Percentiles rank a stretch among this genome's conserved stretches.
These are phyloP conservation scores for Dimargaris cristalligena DNA, from an alignment of 192 early-diverging fungal genomes.

Conservation along the genomic window DNA sequence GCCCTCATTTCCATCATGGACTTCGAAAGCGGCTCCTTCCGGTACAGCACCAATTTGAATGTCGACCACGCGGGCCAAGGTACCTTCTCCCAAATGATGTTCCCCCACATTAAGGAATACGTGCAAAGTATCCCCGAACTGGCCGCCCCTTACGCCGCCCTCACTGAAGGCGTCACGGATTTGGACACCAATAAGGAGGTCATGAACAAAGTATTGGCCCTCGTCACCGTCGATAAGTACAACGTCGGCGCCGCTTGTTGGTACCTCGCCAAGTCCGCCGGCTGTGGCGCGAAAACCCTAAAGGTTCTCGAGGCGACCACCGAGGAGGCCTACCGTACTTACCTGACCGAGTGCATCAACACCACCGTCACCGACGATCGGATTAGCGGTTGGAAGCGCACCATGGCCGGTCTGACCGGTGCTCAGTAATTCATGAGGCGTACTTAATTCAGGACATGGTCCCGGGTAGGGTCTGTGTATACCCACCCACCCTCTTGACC, in stretches of 20 bases:
- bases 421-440: too few species aligned
- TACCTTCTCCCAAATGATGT: conserved; percentile 1
- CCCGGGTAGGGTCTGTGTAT: too few species aligned
- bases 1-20: background rate
- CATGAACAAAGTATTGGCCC: background rate
- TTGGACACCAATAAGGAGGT: background rate
- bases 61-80: background rate
- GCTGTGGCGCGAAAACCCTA: background rate
- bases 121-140: background rate
- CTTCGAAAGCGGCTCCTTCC: background rate
- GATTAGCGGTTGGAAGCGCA: background rate
- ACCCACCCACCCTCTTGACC: too few species aligned
- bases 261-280: background rate
- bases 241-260: background rate
- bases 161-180: background rate
- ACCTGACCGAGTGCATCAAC: background rate
- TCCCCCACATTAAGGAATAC: background rate
- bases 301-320: background rate
- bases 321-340: background rate
- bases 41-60: background rate
- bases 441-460: too few species aligned
- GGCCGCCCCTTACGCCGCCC: background rate
- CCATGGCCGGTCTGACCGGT: background rate
- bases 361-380: conserved; percentile 8
- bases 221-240: background rate